Percentiles rank a stretch among this genome's conserved stretches.
These are phyloP conservation scores for Boletus vermiculosoides DNA, from an alignment of 768 basidiomycete genomes.

Conservation along the genomic window DNA sequence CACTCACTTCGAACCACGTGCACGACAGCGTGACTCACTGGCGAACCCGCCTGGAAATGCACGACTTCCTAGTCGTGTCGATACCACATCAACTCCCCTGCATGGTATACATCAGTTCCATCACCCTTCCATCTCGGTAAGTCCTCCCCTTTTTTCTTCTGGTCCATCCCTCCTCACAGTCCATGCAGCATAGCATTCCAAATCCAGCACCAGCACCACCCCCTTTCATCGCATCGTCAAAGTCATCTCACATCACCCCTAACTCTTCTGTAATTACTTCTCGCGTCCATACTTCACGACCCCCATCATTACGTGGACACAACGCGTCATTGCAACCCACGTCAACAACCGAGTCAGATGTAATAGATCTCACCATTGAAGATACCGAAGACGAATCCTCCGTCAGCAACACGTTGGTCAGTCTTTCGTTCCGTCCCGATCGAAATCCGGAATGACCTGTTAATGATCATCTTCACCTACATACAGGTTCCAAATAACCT, in stretches of 20 bases:
- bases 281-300: constrained; percentile 3
- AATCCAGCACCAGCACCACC: background rate
- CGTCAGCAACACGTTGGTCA: constrained; percentile 14
- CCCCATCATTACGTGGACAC: constrained; percentile 1
- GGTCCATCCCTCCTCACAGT: constrained; percentile 1
- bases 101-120: constrained; percentile 1
- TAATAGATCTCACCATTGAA: constrained; percentile 23
- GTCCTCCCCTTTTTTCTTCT: constrained; percentile 5
- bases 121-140: constrained; percentile 13
- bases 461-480: constrained; percentile 2
- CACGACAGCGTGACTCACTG: constrained; percentile 13
- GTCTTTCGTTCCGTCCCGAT: constrained; percentile 12
- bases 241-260: constrained; percentile 4
- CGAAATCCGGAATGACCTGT: background rate
- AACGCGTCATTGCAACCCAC: background rate
- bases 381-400: constrained; percentile 25
- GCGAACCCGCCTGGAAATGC: background rate
- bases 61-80: constrained; percentile 4
- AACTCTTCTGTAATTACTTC: constrained; percentile 5
- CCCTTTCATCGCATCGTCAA: background rate
- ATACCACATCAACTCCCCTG: constrained; percentile 11
- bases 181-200: constrained; percentile 7
- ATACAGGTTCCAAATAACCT: background rate
- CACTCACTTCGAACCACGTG: constrained; percentile 4
- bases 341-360: constrained; percentile 2